phyloP scores from a whole-genome alignment of 768 basidiomycete species.

The Serpula lacrymans region DNA sequence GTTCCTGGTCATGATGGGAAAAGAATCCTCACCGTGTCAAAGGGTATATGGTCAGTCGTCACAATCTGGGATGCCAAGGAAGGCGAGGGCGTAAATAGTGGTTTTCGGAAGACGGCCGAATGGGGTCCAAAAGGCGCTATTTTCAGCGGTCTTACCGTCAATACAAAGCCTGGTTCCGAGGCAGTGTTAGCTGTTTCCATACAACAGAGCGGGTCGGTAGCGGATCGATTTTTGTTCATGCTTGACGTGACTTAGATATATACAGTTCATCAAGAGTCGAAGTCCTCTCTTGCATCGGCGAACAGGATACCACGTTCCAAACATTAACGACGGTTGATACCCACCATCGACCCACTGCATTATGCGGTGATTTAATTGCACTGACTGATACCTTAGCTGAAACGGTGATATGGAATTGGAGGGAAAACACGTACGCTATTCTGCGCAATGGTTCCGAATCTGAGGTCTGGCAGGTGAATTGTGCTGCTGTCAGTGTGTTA shows the following conservation, averaged over 20 bases:
- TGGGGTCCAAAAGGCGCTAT: conserved; percentile 56
- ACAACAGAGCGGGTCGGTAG: conserved; percentile 42
- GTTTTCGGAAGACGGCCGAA: conserved; percentile 33
- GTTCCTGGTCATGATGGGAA: conserved; percentile 41
- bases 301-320: conserved; percentile 18
- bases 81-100: conserved; percentile 19
- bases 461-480: conserved; percentile 27
- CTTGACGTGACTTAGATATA: conserved; percentile 11
- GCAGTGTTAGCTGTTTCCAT: conserved; percentile 52
- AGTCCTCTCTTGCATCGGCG: conserved; percentile 22
- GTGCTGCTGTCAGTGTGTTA: neutral
- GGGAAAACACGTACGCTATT: conserved; percentile 41
- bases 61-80: conserved; percentile 45
- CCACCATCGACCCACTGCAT: conserved; percentile 41
- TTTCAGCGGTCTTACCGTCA: conserved; percentile 51
- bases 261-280: conserved; percentile 20
- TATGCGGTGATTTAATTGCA: conserved; percentile 51
- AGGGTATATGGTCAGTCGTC: conserved; percentile 59
- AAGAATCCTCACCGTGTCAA: conserved; percentile 52
- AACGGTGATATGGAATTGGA: conserved; percentile 58
- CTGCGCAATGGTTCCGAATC: conserved; percentile 36
- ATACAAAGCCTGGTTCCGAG: conserved; percentile 40
- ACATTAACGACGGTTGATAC: conserved; percentile 35
- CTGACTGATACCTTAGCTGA: conserved; percentile 50
- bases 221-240: conserved; percentile 9